Evolutionary conservation across 257 asterid genomes (phyloP), one percentile per base, ranked within the genome.

Genomic region (Solanum boliviense): DNA sequence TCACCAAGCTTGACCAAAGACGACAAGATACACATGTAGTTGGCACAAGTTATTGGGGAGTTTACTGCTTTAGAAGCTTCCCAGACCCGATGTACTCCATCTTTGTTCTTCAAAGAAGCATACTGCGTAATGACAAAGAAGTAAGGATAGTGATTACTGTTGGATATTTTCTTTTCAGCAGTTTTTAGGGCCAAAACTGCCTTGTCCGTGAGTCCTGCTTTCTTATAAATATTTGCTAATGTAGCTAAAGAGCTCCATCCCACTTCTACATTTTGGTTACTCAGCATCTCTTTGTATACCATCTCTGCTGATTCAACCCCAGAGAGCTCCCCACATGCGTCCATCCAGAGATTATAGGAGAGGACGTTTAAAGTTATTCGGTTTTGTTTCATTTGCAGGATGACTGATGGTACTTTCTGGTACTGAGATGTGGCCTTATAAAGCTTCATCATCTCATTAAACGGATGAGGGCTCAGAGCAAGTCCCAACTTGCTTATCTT

Each of bases 381-480:
- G 86, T 90, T 90, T 84, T 89, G 88, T 84, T 90, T 91, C 93
- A 91, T 91, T 74, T 74, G 91, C 62, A 68, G 83, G 56, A 91
- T 89, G 86, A 90, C 91, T 20, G 90, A 88, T 76, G 83, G 84
- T 36, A 88, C 90, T 86, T 91, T 91, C 73, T 79, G 84, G 48
- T 72, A 83, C 85, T 75, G 89, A 68, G 89, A 89, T 48, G 93
- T 89, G 31, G 91, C 91, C 68, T 88, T 89, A 83, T 91, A 91
- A 84, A 91, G 93, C 88, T 91, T 91, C 93, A 91, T 90, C 91
- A 91, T 91, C 72, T 89, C 92, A 85, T 91, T 90, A 78, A 86
- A 91, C 0, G 86, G 89, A 84, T 91, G 92, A 87, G 92, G 87
- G 29, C 41, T 90, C 38, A 91, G 89, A 73, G 76, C 84, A 34